Evolutionary conservation across 148 eudicot species (phyloP).

Genomic region (Arctostaphylos glauca): DNA sequence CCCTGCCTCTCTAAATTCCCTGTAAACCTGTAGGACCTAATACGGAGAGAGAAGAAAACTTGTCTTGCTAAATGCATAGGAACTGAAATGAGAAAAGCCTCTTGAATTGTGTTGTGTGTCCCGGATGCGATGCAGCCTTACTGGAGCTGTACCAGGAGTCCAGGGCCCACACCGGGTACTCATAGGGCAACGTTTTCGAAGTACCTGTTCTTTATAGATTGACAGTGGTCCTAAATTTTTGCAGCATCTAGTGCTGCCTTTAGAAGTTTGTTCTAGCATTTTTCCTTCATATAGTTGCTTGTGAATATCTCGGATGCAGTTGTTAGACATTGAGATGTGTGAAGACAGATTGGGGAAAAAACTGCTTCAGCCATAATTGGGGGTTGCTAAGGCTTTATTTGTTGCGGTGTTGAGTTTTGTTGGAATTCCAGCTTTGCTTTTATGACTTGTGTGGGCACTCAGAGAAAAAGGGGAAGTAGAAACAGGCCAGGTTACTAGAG

Average conservation of each 20-base stretch:
- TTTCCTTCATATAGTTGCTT: not conserved
- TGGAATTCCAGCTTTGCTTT: too few species aligned
- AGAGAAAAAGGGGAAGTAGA: not conserved
- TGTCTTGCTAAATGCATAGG: not conserved
- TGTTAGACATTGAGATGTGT: constrained; percentile 7
- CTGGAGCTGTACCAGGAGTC: not conserved
- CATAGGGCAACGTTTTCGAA: not conserved
- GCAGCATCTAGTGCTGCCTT: not conserved
- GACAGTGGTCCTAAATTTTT: not conserved
- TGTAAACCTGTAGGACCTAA: not conserved
- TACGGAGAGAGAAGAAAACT: not conserved
- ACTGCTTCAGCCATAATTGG: not conserved
- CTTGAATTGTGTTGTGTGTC: not conserved
- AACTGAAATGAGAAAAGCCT: not conserved
- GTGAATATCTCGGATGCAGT: not conserved
- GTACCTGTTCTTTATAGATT: not conserved
- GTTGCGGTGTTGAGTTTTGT: not conserved
- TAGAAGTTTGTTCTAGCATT: not conserved
- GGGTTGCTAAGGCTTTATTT: not conserved
- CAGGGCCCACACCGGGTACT: not conserved
- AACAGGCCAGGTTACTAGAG: not conserved
- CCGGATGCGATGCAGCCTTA: not conserved
- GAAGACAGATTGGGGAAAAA: not conserved
- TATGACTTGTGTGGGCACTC: not conserved
- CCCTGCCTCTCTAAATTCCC: not conserved